These are phyloP conservation scores for Isoetes engelmannii DNA, from an alignment of 83 land plant species.

Conservation along the genomic window DNA sequence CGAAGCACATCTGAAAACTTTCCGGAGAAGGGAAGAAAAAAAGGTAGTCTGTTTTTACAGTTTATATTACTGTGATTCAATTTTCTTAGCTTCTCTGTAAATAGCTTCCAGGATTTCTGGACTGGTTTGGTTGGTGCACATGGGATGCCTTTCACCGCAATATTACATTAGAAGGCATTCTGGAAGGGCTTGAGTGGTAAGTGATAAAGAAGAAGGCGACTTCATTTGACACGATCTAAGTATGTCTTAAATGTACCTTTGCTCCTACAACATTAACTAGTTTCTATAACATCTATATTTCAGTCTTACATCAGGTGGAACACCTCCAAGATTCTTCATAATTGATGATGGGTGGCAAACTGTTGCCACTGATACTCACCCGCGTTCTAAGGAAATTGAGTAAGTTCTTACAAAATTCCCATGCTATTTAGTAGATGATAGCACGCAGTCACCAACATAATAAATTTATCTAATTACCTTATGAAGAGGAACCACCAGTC, in stretches of 20 bases:
- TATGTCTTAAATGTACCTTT: background rate
- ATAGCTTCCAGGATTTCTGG: conserved; percentile 80
- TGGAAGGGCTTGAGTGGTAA: conserved; percentile 71
- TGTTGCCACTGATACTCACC: conserved; percentile 57
- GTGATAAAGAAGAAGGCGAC: background rate
- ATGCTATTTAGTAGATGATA: too few species aligned
- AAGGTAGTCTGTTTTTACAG: conserved; percentile 37
- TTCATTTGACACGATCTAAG: background rate
- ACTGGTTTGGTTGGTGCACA: conserved; percentile 99
- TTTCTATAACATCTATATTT: background rate
- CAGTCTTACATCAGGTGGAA: conserved; percentile 70
- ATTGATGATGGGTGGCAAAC: conserved; percentile 99
- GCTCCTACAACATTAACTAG: too few species aligned
- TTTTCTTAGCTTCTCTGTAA: background rate
- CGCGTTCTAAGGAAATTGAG: background rate
- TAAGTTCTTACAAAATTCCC: too few species aligned
- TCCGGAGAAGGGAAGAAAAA: conserved; percentile 61
- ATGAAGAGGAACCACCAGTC: too few species aligned
- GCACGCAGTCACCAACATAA: too few species aligned
- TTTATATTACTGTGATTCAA: too few species aligned
- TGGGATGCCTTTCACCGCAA: conserved; percentile 98
- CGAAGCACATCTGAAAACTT: conserved; percentile 64
- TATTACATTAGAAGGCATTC: conserved; percentile 73
- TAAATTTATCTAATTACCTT: too few species aligned
- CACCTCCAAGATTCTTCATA: conserved; percentile 80